phyloP scores from a whole-genome alignment of 192 early-diverging fungal genomes.

The Linnemannia hyalina region DNA sequence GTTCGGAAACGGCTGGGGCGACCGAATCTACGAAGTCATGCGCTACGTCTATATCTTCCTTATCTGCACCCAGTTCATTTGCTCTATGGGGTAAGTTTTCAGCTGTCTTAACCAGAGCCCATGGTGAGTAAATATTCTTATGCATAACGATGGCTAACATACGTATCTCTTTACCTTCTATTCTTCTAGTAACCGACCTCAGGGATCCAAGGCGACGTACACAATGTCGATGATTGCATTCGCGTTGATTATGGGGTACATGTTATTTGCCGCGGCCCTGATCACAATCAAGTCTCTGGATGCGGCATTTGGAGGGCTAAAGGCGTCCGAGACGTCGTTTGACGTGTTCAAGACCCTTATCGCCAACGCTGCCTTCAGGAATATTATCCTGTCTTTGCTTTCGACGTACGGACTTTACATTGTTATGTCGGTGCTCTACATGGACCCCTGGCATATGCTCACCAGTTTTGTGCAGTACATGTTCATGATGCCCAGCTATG shows the following conservation, averaged over 20 bases:
- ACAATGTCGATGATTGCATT: constrained; percentile 65
- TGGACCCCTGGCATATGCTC: constrained; percentile 86
- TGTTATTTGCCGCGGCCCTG: constrained; percentile 65
- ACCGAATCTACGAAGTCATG: constrained; percentile 58
- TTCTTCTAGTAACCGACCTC: constrained; percentile 75
- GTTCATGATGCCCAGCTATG: constrained; percentile 82
- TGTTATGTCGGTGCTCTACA: constrained; percentile 71
- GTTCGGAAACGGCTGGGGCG: constrained; percentile 62
- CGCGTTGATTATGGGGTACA: constrained; percentile 67
- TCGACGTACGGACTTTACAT: constrained; percentile 80
- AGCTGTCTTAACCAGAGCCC: not conserved
- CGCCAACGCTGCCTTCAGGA: constrained; percentile 60
- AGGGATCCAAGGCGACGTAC: constrained; percentile 68
- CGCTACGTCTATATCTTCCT: constrained; percentile 66
- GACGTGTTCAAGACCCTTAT: constrained; percentile 55
- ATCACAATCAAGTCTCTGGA: constrained; percentile 60
- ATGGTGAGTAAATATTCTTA: not conserved
- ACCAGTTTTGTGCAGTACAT: constrained; percentile 78
- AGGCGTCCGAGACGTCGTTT: constrained; percentile 33
- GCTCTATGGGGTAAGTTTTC: constrained; percentile 61
- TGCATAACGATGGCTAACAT: not conserved
- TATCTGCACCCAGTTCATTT: constrained; percentile 63
- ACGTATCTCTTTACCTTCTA: not conserved
- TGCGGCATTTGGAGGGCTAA: constrained; percentile 53
- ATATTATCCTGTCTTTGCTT: constrained; percentile 67